Percentiles rank a stretch among this genome's conserved stretches.
Evolutionary conservation across 257 asterid genomes (phyloP).

Genomic region (Scutellaria galericulata): DNA sequence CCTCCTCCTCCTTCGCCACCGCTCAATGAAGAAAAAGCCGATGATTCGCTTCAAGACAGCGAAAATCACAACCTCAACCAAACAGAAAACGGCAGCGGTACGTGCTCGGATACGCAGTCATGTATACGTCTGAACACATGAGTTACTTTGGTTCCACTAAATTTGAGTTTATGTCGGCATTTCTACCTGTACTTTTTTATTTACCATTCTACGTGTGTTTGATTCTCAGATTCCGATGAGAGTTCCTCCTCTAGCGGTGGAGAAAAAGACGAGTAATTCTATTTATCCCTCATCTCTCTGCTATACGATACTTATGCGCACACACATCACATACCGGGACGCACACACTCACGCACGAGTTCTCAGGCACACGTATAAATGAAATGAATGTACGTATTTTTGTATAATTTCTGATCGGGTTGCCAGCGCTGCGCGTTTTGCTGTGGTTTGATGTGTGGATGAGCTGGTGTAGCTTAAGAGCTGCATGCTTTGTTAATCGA

Average conservation of each 20-base stretch:
- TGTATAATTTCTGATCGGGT: slow-evolving; percentile 27
- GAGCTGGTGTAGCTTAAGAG: slow-evolving; percentile 45
- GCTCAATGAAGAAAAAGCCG: slow-evolving; percentile 50
- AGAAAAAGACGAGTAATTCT: slow-evolving; percentile 71
- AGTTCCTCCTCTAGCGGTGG: slow-evolving; percentile 58
- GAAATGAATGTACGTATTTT: slow-evolving; percentile 19
- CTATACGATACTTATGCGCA: slow-evolving; percentile 30
- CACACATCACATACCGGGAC: slow-evolving; percentile 7
- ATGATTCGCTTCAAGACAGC: slow-evolving; percentile 53
- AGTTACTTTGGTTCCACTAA: slow-evolving; percentile 38
- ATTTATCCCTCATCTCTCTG: slow-evolving; percentile 33
- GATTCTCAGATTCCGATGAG: slow-evolving; percentile 72
- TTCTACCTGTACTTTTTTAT: slow-evolving; percentile 12
- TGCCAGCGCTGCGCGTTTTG: slow-evolving; percentile 24
- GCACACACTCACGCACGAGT: slow-evolving; percentile 37
- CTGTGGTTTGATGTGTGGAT: slow-evolving; percentile 35
- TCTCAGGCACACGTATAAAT: slow-evolving; percentile 33
- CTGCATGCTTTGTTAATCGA: slow-evolving; percentile 43
- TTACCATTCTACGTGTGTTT: slow-evolving; percentile 23
- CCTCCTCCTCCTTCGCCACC: slow-evolving; percentile 55
- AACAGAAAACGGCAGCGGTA: slow-evolving; percentile 50
- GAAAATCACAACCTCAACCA: slow-evolving; percentile 56
- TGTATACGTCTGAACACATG: slow-evolving; percentile 38
- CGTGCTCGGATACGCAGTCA: slow-evolving; percentile 25
- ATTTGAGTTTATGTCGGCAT: slow-evolving; percentile 34